Evolutionary conservation across 1,284 basidiomycete species (phyloP).

Genomic region (Prillingera fragicola): DNA sequence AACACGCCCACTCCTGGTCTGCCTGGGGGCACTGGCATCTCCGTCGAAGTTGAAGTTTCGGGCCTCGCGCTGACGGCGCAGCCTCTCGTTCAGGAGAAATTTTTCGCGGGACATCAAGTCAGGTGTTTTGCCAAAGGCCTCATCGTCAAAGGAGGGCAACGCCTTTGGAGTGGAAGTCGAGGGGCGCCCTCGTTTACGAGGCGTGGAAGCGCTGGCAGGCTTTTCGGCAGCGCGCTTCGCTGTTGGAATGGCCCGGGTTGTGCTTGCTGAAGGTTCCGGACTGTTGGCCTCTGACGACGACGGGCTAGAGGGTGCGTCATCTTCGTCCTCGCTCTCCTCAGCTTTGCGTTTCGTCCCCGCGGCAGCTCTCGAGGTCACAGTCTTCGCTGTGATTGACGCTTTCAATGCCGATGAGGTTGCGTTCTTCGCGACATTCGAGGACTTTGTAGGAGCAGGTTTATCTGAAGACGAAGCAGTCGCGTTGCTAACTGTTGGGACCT

Average conservation of each 20-base stretch:
- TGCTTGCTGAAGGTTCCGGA: slow-evolving; percentile 1
- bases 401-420: background rate
- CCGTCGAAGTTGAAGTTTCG: slow-evolving; percentile 45
- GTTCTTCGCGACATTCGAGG: too few relatives aligned
- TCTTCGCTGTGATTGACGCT: background rate
- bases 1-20: slow-evolving; percentile 39
- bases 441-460: too few relatives aligned
- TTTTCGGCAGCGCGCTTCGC: slow-evolving; percentile 6
- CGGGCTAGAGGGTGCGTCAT: background rate
- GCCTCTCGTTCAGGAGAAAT: slow-evolving; percentile 42
- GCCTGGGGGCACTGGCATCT: slow-evolving; percentile 38
- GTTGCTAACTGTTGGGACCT: too few relatives aligned
- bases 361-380: background rate
- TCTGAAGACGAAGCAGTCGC: too few relatives aligned
- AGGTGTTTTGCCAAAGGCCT: slow-evolving; percentile 11
- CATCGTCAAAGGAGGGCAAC: slow-evolving; percentile 14
- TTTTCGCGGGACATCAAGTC: slow-evolving; percentile 23
- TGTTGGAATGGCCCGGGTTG: background rate
- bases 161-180: background rate
- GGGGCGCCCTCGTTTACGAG: background rate
- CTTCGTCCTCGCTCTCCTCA: background rate
- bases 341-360: slow-evolving; percentile 1
- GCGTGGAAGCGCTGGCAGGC: slow-evolving; percentile 2
- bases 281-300: background rate
- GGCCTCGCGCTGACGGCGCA: slow-evolving; percentile 39